Conservation (phyloP, 176 grass and related monocot species). For the Themeda triandra region DNA sequence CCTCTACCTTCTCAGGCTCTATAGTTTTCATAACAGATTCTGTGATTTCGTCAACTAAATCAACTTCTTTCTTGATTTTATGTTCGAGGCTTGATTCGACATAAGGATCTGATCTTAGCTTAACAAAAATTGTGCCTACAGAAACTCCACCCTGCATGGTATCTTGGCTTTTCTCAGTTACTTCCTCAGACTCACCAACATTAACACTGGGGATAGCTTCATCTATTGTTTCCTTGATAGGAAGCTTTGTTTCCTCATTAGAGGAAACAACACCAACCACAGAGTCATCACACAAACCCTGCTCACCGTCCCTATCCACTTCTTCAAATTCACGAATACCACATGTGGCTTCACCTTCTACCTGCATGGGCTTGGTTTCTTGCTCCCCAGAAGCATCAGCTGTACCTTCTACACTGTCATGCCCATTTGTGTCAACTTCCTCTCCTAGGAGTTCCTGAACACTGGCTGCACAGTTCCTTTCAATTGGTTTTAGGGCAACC, state of each 20-base stretch:
- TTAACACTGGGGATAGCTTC: not conserved
- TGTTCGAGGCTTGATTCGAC: not conserved
- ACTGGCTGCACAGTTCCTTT: not conserved
- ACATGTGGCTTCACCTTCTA: not conserved
- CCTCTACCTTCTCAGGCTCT: conserved; percentile 2
- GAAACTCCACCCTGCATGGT: conserved; percentile 6
- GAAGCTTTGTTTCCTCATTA: conserved; percentile 24
- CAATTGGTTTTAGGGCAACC: not conserved
- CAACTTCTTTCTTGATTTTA: conserved; percentile 3
- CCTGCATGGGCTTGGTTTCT: not conserved
- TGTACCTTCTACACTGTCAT: not conserved
- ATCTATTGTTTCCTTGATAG: not conserved
- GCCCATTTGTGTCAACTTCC: not conserved
- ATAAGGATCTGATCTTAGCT: conserved; percentile 21
- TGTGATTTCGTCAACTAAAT: not conserved
- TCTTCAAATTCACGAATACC: conserved; percentile 18
- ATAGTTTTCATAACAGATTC: conserved; percentile 19
- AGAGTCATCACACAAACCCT: not conserved
- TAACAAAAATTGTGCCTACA: conserved; percentile 1
- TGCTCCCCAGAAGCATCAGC: not conserved
- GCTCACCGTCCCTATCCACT: not conserved
- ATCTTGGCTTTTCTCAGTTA: conserved; percentile 8
- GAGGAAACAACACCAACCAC: not conserved
- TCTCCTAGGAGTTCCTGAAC: conserved; percentile 11
- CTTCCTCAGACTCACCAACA: not conserved